Base-by-base conservation (phyloP, 2,329 filamentous ascomycete species). In the Ceratocystis albifundus region DNA sequence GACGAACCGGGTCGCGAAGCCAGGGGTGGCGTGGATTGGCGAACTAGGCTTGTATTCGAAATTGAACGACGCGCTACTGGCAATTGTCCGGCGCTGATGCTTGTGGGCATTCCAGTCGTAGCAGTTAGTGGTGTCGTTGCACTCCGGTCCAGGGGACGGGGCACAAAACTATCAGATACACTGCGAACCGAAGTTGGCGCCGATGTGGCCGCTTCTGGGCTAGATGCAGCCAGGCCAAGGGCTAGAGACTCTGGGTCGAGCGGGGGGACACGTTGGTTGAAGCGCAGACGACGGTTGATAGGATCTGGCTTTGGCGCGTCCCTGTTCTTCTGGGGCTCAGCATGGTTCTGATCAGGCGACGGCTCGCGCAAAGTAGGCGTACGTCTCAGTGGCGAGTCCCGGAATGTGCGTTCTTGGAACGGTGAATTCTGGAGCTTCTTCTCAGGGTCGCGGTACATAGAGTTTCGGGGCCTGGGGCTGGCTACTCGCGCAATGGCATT, bases 1-100 rank as follows among this genome's bases (percentile, higher is more conserved):
- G 81, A 80, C 66, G 86, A 89, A 70, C 87, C 82, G 74, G 88
- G 83, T 73, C 86, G 81, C 70, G 75, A 75, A 45, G 79, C 75
- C 69, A 80, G 79, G 73, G 84, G 82, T 2, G 82, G 82, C 61
- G 82, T 83, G 66, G 78, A 76, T 67, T 78, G 73, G 66, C 81
- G 77, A 64, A 79, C 76, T 68, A 83, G 75, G 74, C 81, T 79
- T 65, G 78, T 81, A 73, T 83, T 84, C 71, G 83, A 84, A 69
- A 76, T 72, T 55, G 79, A 77, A 61, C 80, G 78, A 57, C 78
- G 76, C 44, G 72, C 71, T 46, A 70, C 69, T 53, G 64, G 71
- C 67, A 46, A 72, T 71, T 69, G 59, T 69, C 69, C 50, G 69
- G 69, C 66, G 69, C 70, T 69, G 61, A 69, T 70, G 44, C 71